A percentile compares a stretch with the other conserved stretches of the same genome.
phyloP scores from a whole-genome alignment of 352 stramenopile genomes.

The Phytophthora nicotianae region DNA sequence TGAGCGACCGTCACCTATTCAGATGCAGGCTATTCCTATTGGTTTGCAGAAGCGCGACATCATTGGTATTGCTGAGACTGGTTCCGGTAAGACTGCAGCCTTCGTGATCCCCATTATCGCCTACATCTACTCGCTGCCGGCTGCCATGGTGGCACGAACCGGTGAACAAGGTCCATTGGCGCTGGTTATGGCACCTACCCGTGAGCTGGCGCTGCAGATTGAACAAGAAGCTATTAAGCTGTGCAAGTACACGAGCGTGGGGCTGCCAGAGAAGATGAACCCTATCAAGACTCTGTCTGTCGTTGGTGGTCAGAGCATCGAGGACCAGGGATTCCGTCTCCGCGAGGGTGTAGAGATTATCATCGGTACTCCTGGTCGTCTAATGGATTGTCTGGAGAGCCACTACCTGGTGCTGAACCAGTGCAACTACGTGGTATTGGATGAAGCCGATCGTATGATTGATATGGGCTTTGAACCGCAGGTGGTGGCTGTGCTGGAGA shows the following conservation, averaged over 20 bases:
- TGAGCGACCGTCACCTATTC: conserved; percentile 97
- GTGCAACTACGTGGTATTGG: conserved; percentile 99
- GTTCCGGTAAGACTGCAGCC: conserved; percentile 98
- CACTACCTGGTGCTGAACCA: conserved; percentile 99
- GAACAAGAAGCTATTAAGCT: conserved; percentile 95
- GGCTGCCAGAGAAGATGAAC: conserved; percentile 55
- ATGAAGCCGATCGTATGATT: conserved; percentile 99
- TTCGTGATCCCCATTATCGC: conserved; percentile 98
- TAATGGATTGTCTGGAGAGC: conserved; percentile 98
- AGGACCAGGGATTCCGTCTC: conserved; percentile 96
- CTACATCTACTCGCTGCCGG: conserved; percentile 93
- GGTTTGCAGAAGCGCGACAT: conserved; percentile 96
- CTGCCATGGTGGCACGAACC: conserved; percentile 82
- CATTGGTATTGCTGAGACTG: conserved; percentile 99
- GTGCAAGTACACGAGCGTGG: conserved; percentile 86
- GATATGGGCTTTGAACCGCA: conserved; percentile 98
- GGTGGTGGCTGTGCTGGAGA: conserved; percentile 96
- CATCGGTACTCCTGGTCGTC: conserved; percentile 97
- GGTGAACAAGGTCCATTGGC: conserved; percentile 95
- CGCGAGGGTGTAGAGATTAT: conserved; percentile 97
- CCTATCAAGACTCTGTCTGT: conserved; percentile 86
- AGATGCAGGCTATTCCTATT: conserved; percentile 97
- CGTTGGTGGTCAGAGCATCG: conserved; percentile 96
- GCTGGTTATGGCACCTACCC: conserved; percentile 98
- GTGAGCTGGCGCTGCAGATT: conserved; percentile 98